Percentiles rank a stretch among this genome's conserved stretches.
These are phyloP conservation scores for Rhodomyrtus tomentosa DNA, from an alignment of 345 rosid genomes.

Conservation along the genomic window DNA sequence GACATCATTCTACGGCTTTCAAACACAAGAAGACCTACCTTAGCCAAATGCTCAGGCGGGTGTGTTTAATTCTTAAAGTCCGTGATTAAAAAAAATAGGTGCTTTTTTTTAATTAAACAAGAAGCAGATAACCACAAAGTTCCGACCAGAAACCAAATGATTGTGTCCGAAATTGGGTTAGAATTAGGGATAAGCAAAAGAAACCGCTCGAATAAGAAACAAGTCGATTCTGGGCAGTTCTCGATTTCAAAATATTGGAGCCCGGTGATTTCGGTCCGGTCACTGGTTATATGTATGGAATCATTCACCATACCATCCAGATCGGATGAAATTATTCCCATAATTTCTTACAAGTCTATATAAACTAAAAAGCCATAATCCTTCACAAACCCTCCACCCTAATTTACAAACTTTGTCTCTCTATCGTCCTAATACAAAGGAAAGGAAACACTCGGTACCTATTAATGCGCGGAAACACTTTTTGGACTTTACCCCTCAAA, in stretches of 20 bases:
- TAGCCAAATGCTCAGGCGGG: background rate
- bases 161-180: background rate
- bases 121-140: background rate
- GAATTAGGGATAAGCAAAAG: background rate
- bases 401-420: too few species aligned
- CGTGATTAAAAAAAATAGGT: background rate
- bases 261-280: background rate
- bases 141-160: background rate
- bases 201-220: fast-evolving
- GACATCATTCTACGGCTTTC: background rate
- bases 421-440: too few species aligned
- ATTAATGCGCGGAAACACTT: too few species aligned
- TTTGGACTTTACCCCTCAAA: too few species aligned
- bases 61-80: background rate
- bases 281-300: background rate
- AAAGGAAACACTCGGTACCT: too few species aligned
- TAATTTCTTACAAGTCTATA: too few species aligned
- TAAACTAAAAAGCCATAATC: too few species aligned
- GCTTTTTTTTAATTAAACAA: background rate
- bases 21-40: background rate
- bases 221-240: background rate
- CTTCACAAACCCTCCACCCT: too few species aligned
- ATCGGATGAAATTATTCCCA: too few species aligned
- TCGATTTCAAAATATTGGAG: background rate
- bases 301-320: too few species aligned